Conservation (phyloP, 495 filamentous ascomycete genomes). For the Bacidia rubella region DNA sequence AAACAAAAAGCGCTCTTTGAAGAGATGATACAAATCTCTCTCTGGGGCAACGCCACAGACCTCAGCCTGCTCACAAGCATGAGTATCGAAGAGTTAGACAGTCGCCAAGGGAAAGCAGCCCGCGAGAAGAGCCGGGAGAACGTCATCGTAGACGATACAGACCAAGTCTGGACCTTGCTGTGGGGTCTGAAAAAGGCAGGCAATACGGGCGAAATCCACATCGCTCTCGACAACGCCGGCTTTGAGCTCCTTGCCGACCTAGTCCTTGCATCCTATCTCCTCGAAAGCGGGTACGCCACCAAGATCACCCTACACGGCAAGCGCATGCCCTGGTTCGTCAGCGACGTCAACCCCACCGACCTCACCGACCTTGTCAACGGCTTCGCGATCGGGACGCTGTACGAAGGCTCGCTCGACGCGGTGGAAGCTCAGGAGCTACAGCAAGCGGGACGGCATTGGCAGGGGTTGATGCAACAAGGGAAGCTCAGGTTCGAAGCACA, state of each 20-base stretch:
- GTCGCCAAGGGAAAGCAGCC: conserved; percentile 75
- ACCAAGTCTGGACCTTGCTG: conserved; percentile 54
- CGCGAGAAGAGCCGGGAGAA: conserved; percentile 73
- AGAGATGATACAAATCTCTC: conserved; percentile 92
- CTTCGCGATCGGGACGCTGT: conserved; percentile 56
- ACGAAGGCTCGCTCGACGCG: conserved; percentile 49
- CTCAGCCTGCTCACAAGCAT: conserved; percentile 79
- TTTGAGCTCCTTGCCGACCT: conserved; percentile 93
- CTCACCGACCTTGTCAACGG: conserved; percentile 64
- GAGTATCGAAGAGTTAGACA: conserved; percentile 88
- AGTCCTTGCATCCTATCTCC: conserved; percentile 72
- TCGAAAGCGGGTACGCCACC: conserved; percentile 66
- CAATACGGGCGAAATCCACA: conserved; percentile 61
- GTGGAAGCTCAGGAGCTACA: conserved; percentile 44
- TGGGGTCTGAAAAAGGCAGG: conserved; percentile 36
- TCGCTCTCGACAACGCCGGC: conserved; percentile 88
- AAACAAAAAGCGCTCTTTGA: conserved; percentile 66
- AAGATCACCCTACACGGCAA: conserved; percentile 82
- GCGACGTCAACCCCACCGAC: conserved; percentile 77
- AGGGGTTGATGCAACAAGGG: conserved; percentile 58
- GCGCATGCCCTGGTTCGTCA: conserved; percentile 91
- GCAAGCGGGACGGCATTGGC: conserved; percentile 53
- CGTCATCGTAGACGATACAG: conserved; percentile 72
- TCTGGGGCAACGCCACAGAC: conserved; percentile 97
- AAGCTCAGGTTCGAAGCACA: conserved; percentile 66